These are phyloP conservation scores for Corymbia calophylla DNA, from an alignment of 441 rosid genomes.

Conservation along the genomic window DNA sequence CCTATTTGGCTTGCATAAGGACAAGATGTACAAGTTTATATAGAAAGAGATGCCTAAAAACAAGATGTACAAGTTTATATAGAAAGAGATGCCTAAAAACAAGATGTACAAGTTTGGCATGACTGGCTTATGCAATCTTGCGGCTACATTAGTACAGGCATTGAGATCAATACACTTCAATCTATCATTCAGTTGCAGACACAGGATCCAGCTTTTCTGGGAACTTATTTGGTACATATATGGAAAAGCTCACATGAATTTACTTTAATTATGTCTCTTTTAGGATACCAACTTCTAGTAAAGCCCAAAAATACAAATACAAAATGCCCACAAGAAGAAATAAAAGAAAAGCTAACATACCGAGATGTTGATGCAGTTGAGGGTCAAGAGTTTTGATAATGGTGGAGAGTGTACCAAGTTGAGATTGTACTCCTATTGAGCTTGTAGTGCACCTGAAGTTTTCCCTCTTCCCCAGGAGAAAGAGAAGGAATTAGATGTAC, in stretches of 20 bases:
- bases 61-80: background rate
- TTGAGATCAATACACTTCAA: background rate
- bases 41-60: background rate
- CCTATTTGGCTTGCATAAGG: background rate
- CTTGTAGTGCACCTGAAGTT: slow-evolving; percentile 66
- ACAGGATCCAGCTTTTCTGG: background rate
- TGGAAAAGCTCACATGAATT: background rate
- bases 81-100: background rate
- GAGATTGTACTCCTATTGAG: slow-evolving; percentile 88
- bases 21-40: background rate
- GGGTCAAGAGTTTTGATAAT: slow-evolving; percentile 83
- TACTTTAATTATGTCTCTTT: background rate
- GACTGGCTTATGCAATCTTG: background rate
- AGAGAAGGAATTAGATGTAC: background rate
- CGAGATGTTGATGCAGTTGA: slow-evolving; percentile 91
- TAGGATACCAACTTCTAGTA: background rate
- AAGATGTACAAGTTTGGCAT: background rate
- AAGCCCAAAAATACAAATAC: background rate
- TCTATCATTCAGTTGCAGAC: background rate
- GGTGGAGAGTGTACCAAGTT: slow-evolving; percentile 72
- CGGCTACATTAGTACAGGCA: background rate
- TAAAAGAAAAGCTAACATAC: slow-evolving; percentile 12
- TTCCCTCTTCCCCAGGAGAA: slow-evolving; percentile 56
- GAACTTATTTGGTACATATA: background rate
- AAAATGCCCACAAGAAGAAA: background rate